These are phyloP conservation scores for Jimgerdemannia flammicorona DNA, from an alignment of 192 early-diverging fungal genomes.

Conservation along the genomic window DNA sequence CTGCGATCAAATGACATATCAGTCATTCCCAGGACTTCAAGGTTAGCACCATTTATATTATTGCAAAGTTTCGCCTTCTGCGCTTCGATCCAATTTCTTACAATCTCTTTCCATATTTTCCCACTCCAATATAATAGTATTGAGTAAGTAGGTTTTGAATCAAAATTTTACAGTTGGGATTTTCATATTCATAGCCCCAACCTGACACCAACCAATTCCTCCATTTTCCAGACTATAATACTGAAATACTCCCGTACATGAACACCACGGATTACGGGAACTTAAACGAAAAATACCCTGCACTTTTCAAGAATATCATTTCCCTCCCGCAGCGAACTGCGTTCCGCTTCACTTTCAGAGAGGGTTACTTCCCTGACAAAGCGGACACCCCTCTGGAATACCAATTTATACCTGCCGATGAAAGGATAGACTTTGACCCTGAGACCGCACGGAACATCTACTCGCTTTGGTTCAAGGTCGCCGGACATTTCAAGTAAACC, in stretches of 20 bases:
- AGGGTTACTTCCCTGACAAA: not conserved
- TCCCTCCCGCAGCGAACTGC: not conserved
- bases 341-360: not conserved
- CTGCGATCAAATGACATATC: not conserved
- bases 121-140: no score
- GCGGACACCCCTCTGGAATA: not conserved
- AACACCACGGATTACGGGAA: no score
- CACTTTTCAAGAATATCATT: not conserved
- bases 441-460: not conserved
- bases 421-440: not conserved
- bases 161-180: no score
- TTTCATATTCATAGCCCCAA: no score
- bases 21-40: not conserved
- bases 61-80: not conserved
- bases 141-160: no score
- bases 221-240: no score
- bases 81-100: not conserved
- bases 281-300: no score
- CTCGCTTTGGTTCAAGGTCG: not conserved
- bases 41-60: not conserved
- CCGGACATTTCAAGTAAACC: not conserved
- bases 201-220: no score
- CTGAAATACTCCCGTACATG: no score
- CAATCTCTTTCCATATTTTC: no score
- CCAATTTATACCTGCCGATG: not conserved